Evolutionary conservation across 768 basidiomycete species (phyloP).

Genomic region (Pholiota microspora): DNA sequence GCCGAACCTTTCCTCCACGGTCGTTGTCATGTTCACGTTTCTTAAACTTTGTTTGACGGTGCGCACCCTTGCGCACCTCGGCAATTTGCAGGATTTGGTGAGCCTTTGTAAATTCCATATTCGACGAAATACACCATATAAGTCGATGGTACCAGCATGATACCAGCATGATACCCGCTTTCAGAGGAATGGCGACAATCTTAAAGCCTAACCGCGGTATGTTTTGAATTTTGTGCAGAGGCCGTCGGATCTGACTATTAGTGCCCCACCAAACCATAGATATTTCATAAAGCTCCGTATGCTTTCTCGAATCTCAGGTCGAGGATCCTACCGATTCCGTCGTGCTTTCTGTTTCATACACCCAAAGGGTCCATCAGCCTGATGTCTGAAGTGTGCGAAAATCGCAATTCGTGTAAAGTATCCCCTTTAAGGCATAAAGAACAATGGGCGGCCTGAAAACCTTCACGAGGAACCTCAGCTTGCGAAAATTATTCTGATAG

Average conservation of each 20-base stretch:
- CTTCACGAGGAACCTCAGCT: conserved; percentile 4
- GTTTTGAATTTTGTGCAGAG: not conserved
- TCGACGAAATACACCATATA: not conserved
- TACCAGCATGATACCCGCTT: not conserved
- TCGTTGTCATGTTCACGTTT: not conserved
- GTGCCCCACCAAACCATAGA: not conserved
- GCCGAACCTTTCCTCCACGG: not conserved
- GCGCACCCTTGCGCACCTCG: not conserved
- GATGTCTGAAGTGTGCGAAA: not conserved
- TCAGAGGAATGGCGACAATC: not conserved
- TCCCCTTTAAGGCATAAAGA: conserved; percentile 2
- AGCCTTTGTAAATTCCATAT: not conserved
- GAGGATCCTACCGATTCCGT: not conserved
- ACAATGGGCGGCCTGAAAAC: conserved; percentile 6
- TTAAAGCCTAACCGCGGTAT: not conserved
- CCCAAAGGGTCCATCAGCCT: not conserved
- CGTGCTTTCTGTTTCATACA: not conserved
- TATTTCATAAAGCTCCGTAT: not conserved
- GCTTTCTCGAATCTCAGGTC: not conserved
- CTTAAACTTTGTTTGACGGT: not conserved
- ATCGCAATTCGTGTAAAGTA: not conserved
- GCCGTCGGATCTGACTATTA: not conserved
- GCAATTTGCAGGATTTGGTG: not conserved
- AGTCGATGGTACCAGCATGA: not conserved
- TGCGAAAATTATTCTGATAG: not conserved